phyloP scores from a whole-genome alignment of 345 rosid species.

The Balakata baccata region DNA sequence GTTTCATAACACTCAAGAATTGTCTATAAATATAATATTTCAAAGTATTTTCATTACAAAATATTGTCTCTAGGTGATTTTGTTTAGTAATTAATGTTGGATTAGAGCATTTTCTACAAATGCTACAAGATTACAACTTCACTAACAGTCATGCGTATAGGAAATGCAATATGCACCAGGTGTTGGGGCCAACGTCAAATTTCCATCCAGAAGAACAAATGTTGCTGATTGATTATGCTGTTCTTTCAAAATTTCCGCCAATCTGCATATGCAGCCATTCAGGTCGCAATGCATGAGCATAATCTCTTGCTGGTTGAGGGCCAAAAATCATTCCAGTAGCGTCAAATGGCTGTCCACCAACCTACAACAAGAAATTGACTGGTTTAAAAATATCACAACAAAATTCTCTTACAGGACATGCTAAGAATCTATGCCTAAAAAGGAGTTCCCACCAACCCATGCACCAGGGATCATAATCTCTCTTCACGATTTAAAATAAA shows the following conservation, averaged over 20 bases:
- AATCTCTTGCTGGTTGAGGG: constrained; percentile 56
- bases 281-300: constrained; percentile 47
- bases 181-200: constrained; percentile 7
- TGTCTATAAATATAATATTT: not conserved
- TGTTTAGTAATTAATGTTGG: constrained; percentile 11
- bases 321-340: constrained; percentile 55
- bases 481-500: not conserved
- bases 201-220: constrained; percentile 6
- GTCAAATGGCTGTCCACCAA: constrained; percentile 50
- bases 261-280: constrained; percentile 90
- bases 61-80: constrained; percentile 7
- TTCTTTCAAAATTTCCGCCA: constrained; percentile 57
- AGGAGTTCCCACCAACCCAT: not conserved
- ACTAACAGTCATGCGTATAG: constrained; percentile 6
- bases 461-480: not conserved
- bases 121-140: constrained; percentile 23
- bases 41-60: not conserved
- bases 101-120: constrained; percentile 31
- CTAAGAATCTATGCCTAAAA: not conserved
- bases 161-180: constrained; percentile 10
- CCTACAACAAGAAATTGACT: constrained; percentile 31
- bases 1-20: not conserved
- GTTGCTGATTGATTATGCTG: constrained; percentile 32
- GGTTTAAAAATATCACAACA: constrained; percentile 1
- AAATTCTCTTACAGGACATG: not conserved